phyloP scores from a whole-genome alignment of 805 yeast genomes.

The Saturnispora gosingensis region DNA sequence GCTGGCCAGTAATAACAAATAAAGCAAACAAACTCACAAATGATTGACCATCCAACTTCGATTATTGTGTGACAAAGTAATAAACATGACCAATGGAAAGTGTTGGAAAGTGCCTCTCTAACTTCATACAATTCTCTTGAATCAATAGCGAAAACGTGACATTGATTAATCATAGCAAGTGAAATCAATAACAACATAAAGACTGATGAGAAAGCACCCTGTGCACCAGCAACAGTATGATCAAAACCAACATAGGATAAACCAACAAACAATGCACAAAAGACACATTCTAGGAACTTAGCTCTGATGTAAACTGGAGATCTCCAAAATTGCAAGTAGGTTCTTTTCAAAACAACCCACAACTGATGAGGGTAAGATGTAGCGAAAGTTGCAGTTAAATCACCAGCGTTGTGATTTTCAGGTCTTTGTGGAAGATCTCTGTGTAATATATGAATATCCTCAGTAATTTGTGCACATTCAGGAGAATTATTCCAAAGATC shows the following conservation, averaged over 20 bases:
- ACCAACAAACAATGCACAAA: constrained; percentile 42
- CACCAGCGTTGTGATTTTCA: constrained; percentile 18
- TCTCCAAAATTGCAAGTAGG: constrained; percentile 38
- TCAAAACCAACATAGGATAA: constrained; percentile 53
- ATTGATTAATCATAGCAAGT: constrained; percentile 54
- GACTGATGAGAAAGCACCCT: constrained; percentile 43
- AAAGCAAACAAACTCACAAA: constrained; percentile 40
- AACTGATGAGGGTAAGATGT: constrained; percentile 35
- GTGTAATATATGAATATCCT: constrained; percentile 25
- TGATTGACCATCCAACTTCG: constrained; percentile 52
- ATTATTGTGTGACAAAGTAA: constrained; percentile 41
- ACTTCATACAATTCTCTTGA: constrained; percentile 58
- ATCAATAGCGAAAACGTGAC: constrained; percentile 47
- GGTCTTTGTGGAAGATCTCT: constrained; percentile 23
- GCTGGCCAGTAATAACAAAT: constrained; percentile 30
- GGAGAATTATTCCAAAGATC: constrained; percentile 46
- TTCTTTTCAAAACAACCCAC: constrained; percentile 31
- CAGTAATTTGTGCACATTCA: constrained; percentile 26
- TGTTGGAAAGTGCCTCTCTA: constrained; percentile 60
- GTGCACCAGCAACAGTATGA: constrained; percentile 43
- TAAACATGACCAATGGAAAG: constrained; percentile 61
- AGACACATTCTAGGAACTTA: constrained; percentile 35
- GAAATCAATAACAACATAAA: constrained; percentile 52
- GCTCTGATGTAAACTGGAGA: constrained; percentile 43
- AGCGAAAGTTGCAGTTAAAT: constrained; percentile 30